Evolutionary conservation across 495 filamentous ascomycete genomes (phyloP), one percentile per base, ranked within the genome.

Genomic region (Hypoxylon subgilvum): DNA sequence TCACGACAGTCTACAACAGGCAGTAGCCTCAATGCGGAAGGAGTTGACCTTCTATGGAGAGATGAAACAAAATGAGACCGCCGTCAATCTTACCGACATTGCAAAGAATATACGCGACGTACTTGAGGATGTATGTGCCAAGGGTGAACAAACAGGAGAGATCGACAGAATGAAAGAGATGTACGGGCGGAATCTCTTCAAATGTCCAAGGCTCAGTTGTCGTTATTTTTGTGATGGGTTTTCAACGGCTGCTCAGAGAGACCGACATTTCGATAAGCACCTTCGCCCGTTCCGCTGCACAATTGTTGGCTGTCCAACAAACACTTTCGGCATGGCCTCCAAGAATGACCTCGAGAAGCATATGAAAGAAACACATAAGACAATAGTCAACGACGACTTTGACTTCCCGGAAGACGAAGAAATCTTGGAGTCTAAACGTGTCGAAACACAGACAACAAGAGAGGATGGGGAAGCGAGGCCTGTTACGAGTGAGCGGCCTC

Each of bases 181-280:
- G 14, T 74, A 78, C 52, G 74, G 74, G 4, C 46, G 60, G 12
- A 61, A 69, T 14, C 40, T 57, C 28, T 76, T 71, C 63, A 76
- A 76, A 59, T 79, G 76, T 35, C 68, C 69, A 1, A 61, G 67
- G 13, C 36, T 75, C 6, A 69, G 57, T 48, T 79, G 76, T 45
- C 63, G 45, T 16, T 72, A 68, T 52, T 79, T 75, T 42, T 60
- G 69, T 48, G 63, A 72, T 41, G 76, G 76, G 4, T 79, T 79
- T 53, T 38, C 40, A 2, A 65, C 61, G 8, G 39, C 19, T 0
- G 57, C 65, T 17, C 48, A 50, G n/a, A 63, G 68, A 5, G 65
- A 74, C 22, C 42, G 59, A 2, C 73, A 76, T 59, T 27, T 69
- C 34, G 57, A 68, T 9, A 43, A 63, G 16, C 74, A 77, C 46